Evolutionary conservation across 768 basidiomycete species (phyloP), one percentile per base, ranked within the genome.

Genomic region (Rubroboletus satanas): DNA sequence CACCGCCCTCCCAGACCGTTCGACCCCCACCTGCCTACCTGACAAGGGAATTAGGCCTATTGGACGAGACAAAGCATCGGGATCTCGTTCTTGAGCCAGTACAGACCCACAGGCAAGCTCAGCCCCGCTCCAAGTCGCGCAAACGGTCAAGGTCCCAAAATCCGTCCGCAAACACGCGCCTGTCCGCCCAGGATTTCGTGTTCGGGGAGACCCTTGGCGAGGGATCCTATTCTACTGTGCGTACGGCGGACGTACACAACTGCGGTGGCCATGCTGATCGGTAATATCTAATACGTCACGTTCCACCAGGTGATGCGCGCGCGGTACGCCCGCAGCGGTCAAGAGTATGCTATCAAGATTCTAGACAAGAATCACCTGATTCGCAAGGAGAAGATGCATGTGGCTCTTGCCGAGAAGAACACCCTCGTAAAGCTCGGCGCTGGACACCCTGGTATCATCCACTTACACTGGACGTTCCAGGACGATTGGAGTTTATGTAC

Each of bases 361-460:
- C 77, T 93, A 49, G 89, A 92, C 72, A 95, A 95, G 76, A 82
- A 79, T 37, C 89, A 93, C 66, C 78, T 95, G 47, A 80, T 84
- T 52, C 81, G 85, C 66, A 86, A 90, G 65, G 84, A 88, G 66
- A 90, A 90, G 69, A 81, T 85, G 64, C 78, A 80, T 28, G 87
- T 87, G 28, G 90, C 87, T n/a, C 75, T 83, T 31, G 81, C 87
- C 0, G 93, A 95, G 75, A 88, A 88, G 70, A 85, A 87, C 60
- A 85, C 87, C 0, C 78, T 95, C 36, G 79, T 88, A 35, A 74
- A 78, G 14, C 76, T 90, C 18, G 76, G 76, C 15, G 77, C 80
- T 3, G 80, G 82, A 4, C 91, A 94, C 71, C 88, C 89, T 6
- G 92, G 92, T 2, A 82, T 96, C 49, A 82, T 95, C 10, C 83